Conservation (phyloP, 202 grass and related monocot species). For the Setaria viridis region DNA sequence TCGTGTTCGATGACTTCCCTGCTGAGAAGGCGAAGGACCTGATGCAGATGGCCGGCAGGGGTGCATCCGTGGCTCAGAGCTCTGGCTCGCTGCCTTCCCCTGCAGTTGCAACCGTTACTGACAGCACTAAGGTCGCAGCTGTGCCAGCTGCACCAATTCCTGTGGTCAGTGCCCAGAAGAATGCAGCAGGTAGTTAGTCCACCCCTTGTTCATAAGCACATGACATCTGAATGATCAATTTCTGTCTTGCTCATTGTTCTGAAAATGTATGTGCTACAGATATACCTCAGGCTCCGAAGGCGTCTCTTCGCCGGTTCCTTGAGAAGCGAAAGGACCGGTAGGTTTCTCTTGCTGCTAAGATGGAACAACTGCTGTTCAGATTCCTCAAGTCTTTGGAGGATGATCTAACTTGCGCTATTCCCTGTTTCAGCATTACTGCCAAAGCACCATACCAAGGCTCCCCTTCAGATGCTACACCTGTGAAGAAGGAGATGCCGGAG, state of each 20-base stretch:
- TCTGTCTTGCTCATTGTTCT: slow-evolving; percentile 2
- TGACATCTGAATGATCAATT: neutral
- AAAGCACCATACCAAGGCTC: slow-evolving; percentile 63
- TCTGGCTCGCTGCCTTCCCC: slow-evolving; percentile 9
- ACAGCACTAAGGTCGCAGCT: slow-evolving; percentile 42
- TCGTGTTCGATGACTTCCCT: slow-evolving; percentile 72
- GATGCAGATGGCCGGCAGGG: slow-evolving; percentile 72
- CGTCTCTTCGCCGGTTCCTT: slow-evolving; percentile 78
- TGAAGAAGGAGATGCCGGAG: slow-evolving; percentile 55
- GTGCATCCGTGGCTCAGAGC: slow-evolving; percentile 14
- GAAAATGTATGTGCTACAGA: slow-evolving; percentile 50
- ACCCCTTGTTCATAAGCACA: neutral
- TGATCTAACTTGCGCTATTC: neutral
- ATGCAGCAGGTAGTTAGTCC: slow-evolving; percentile 47
- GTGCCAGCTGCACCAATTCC: slow-evolving; percentile 22
- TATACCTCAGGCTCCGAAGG: slow-evolving; percentile 70
- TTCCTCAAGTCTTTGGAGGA: neutral
- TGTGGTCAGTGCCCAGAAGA: slow-evolving; percentile 41
- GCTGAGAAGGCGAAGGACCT: slow-evolving; percentile 69
- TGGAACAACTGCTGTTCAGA: neutral
- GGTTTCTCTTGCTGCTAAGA: slow-evolving; percentile 12
- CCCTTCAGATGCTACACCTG: slow-evolving; percentile 30
- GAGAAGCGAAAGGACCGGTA: slow-evolving; percentile 93
- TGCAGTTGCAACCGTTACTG: slow-evolving; percentile 21
- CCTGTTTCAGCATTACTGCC: slow-evolving; percentile 52